A percentile compares a stretch with the other conserved stretches of the same genome.
Conservation (phyloP, 257 asterid genomes). For the Paulownia fortunei region DNA sequence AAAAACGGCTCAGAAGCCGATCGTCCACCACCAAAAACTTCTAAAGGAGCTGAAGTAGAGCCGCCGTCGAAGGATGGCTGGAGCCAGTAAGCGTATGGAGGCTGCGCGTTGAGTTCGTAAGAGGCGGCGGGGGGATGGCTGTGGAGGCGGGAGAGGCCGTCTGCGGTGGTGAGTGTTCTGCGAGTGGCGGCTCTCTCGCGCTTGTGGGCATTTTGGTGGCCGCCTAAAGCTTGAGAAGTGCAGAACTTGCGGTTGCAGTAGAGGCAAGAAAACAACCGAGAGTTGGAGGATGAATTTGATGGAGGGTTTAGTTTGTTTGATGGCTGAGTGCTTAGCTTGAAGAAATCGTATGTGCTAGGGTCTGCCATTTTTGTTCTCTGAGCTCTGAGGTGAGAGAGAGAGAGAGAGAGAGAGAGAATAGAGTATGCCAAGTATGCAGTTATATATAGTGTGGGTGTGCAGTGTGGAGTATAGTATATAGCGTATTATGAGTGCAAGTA, state of each 20-base stretch:
- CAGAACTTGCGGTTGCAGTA: constrained; percentile 87
- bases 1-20: constrained; percentile 30
- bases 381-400: constrained; percentile 26
- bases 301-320: constrained; percentile 25
- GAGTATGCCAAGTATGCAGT: neutral
- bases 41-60: neutral
- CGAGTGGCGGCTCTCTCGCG: constrained; percentile 91
- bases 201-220: constrained; percentile 94
- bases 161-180: constrained; percentile 38
- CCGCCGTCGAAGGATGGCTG: constrained; percentile 34
- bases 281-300: constrained; percentile 29
- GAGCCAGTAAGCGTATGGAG: constrained; percentile 38
- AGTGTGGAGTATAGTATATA: constrained; percentile 13
- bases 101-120: constrained; percentile 24
- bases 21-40: constrained; percentile 22
- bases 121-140: constrained; percentile 21
- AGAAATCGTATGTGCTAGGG: constrained; percentile 51
- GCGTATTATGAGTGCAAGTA: neutral
- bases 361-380: constrained; percentile 50
- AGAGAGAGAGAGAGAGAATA: neutral
- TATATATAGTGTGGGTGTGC: constrained; percentile 12
- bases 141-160: constrained; percentile 30
- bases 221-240: constrained; percentile 93
- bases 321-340: constrained; percentile 39
- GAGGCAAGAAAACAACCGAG: constrained; percentile 74